Conservation (phyloP, 257 asterid genomes). For the Cynanchum wilfordii region DNA sequence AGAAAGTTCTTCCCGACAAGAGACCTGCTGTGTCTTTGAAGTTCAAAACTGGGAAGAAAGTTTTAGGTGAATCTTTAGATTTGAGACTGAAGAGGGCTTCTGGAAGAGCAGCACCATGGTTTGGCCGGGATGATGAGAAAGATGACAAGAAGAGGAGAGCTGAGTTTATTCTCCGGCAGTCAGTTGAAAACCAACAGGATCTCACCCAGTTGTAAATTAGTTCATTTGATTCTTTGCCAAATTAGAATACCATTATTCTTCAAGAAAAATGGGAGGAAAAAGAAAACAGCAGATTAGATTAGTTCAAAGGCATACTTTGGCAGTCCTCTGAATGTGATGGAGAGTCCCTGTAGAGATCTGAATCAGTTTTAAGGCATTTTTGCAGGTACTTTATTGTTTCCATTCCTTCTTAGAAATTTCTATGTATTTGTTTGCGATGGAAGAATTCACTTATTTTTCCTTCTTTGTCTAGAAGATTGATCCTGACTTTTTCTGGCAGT, state of each 20-base stretch:
- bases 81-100: slow-evolving; percentile 61
- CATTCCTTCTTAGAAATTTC: slow-evolving; percentile 19
- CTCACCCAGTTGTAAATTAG: slow-evolving; percentile 81
- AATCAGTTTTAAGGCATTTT: slow-evolving; percentile 46
- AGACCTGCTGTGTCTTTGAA: slow-evolving; percentile 66
- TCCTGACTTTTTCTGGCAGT: background rate
- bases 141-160: slow-evolving; percentile 93
- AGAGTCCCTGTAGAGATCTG: slow-evolving; percentile 40
- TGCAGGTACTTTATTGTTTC: slow-evolving; percentile 43
- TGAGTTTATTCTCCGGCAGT: slow-evolving; percentile 66
- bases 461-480: background rate
- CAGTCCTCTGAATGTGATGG: slow-evolving; percentile 57
- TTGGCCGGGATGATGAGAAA: slow-evolving; percentile 71
- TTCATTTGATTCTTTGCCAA: slow-evolving; percentile 39
- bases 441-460: slow-evolving; percentile 10
- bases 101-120: slow-evolving; percentile 50
- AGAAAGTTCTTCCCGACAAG: slow-evolving; percentile 42
- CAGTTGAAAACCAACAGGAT: slow-evolving; percentile 74
- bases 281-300: slow-evolving; percentile 49
- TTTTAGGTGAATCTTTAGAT: slow-evolving; percentile 79
- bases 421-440: slow-evolving; percentile 25
- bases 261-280: slow-evolving; percentile 25
- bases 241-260: slow-evolving; percentile 27
- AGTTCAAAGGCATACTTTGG: slow-evolving; percentile 46
- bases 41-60: slow-evolving; percentile 61